These are phyloP conservation scores for Pythium coloratum DNA, from an alignment of 352 stramenopile genomes.

Conservation along the genomic window DNA sequence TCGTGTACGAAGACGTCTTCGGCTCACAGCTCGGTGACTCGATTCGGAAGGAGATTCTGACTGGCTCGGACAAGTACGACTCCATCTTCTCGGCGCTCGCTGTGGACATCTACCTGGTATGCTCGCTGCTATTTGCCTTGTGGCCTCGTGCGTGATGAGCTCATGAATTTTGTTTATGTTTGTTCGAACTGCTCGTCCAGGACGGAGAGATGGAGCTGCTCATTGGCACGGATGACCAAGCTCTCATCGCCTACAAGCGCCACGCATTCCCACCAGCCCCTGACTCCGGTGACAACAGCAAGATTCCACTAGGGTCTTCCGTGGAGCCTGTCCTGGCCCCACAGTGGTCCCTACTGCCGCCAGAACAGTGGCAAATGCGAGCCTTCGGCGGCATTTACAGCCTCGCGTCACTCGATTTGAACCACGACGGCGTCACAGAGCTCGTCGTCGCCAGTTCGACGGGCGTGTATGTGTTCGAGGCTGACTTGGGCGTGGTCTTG, in stretches of 20 bases:
- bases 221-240: slow-evolving; percentile 59
- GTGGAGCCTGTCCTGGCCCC: not conserved
- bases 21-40: slow-evolving; percentile 3
- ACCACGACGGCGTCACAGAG: slow-evolving; percentile 62
- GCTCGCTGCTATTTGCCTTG: not conserved
- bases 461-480: slow-evolving; percentile 69
- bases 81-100: slow-evolving; percentile 55
- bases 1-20: slow-evolving; percentile 60
- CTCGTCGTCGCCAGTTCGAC: slow-evolving; percentile 64
- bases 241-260: slow-evolving; percentile 58
- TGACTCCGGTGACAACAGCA: not conserved
- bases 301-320: not conserved
- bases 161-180: not conserved
- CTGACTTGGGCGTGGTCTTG: slow-evolving; percentile 35
- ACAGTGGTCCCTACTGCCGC: slow-evolving; percentile 36
- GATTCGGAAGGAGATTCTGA: slow-evolving; percentile 27
- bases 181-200: slow-evolving; percentile 22
- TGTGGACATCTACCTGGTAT: slow-evolving; percentile 68
- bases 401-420: slow-evolving; percentile 64
- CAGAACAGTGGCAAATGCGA: slow-evolving; percentile 44
- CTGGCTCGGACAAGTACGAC: slow-evolving; percentile 57
- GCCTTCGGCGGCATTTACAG: slow-evolving; percentile 74
- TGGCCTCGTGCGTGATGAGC: not conserved
- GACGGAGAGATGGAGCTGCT: slow-evolving; percentile 61
- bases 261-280: not conserved